Conservation (phyloP, 2,329 filamentous ascomycete species). For the Pseudogymnoascus destructans region DNA sequence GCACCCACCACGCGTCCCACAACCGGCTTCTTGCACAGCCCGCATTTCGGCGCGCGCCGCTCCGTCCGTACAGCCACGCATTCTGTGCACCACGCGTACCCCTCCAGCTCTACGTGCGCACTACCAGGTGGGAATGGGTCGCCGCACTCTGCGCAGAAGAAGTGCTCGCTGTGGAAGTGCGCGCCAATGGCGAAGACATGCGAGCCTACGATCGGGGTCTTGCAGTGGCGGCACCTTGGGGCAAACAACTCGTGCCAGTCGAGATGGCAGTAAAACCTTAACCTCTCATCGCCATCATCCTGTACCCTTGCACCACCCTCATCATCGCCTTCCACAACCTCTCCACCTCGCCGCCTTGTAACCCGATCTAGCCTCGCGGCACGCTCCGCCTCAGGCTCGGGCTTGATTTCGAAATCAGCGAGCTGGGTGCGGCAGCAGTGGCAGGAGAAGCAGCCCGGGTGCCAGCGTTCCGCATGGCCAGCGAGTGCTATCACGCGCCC, state of each 20-base stretch:
- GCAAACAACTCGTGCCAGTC: slow-evolving; percentile 95
- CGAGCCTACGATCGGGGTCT: slow-evolving; percentile 90
- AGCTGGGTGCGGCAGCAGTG: slow-evolving; percentile 76
- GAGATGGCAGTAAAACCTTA: slow-evolving; percentile 93
- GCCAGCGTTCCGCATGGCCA: slow-evolving; percentile 63
- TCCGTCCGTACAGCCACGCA: slow-evolving; percentile 91
- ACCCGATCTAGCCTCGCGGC: slow-evolving; percentile 63
- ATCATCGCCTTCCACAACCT: slow-evolving; percentile 43
- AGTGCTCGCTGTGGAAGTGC: slow-evolving; percentile 97
- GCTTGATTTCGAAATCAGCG: slow-evolving; percentile 92
- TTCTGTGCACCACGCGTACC: slow-evolving; percentile 89
- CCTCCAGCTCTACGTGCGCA: slow-evolving; percentile 82
- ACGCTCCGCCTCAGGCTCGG: slow-evolving; percentile 66
- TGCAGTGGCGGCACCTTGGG: slow-evolving; percentile 89
- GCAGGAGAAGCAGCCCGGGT: slow-evolving; percentile 87
- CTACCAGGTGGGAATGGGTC: slow-evolving; percentile 71
- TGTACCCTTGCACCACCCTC: slow-evolving; percentile 46
- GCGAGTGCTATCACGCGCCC: slow-evolving; percentile 80
- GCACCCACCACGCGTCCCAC: slow-evolving; percentile 84
- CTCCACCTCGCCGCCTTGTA: slow-evolving; percentile 45
- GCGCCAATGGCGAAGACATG: slow-evolving; percentile 84
- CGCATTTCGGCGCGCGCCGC: slow-evolving; percentile 76
- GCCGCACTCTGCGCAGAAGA: slow-evolving; percentile 97
- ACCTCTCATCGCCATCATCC: slow-evolving; percentile 58
- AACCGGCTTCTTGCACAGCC: slow-evolving; percentile 70